These are phyloP conservation scores for Fallopia convolvulus DNA, from an alignment of 148 eudicot species.

Conservation along the genomic window DNA sequence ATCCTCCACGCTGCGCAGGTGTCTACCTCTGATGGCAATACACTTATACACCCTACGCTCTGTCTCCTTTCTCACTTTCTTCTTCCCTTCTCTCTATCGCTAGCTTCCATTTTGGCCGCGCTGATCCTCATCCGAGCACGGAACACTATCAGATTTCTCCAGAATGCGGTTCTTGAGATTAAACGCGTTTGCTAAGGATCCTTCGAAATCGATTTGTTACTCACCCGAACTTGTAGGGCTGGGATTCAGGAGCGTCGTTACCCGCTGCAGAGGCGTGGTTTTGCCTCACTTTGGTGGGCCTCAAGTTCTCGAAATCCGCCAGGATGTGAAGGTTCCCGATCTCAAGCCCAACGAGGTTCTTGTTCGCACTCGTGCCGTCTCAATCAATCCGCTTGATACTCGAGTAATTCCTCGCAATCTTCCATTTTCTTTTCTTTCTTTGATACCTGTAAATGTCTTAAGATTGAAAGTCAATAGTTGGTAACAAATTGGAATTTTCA, in stretches of 20 bases:
- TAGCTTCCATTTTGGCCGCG: neutral
- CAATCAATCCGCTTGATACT: slow-evolving; percentile 82
- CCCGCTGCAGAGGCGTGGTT: slow-evolving; percentile 72
- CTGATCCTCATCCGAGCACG: neutral
- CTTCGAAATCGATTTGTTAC: slow-evolving; percentile 14
- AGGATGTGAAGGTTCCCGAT: slow-evolving; percentile 60
- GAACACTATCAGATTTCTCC: neutral
- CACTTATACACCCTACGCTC: slow-evolving; percentile 26
- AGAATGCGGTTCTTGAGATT: slow-evolving; percentile 49
- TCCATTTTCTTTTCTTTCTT: neutral
- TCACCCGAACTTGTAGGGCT: slow-evolving; percentile 13
- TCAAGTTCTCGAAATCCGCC: slow-evolving; percentile 58
- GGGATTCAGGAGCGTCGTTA: slow-evolving; percentile 48
- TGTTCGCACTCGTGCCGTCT: slow-evolving; percentile 81
- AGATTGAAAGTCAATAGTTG: neutral
- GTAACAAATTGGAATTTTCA: neutral
- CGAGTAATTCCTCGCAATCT: slow-evolving; percentile 37
- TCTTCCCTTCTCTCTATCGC: slow-evolving; percentile 12
- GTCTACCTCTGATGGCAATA: slow-evolving; percentile 27
- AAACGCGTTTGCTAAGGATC: slow-evolving; percentile 18
- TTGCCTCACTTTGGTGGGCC: slow-evolving; percentile 85
- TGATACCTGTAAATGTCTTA: neutral
- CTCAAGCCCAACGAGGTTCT: slow-evolving; percentile 74
- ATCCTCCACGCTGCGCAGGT: slow-evolving; percentile 6
- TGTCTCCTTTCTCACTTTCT: slow-evolving; percentile 16